phyloP scores from a whole-genome alignment of 1,284 basidiomycete species.

The Cystobasidium sp. region DNA sequence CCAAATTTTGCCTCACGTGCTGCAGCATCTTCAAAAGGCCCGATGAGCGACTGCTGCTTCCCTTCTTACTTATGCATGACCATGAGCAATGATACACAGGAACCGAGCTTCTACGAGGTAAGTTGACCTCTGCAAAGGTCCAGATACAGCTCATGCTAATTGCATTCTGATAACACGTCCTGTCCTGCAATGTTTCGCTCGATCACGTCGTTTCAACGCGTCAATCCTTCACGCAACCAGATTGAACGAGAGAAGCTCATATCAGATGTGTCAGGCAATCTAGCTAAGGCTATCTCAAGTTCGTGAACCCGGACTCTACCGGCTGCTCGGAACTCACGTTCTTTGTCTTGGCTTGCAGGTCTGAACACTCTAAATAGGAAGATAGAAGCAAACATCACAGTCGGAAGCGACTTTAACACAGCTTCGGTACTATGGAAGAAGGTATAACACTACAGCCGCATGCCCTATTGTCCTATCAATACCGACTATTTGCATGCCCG shows the following conservation, averaged over 20 bases:
- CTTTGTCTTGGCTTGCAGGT: not conserved
- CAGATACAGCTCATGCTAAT: too few relatives aligned
- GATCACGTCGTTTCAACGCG: not conserved
- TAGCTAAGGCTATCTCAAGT: slow-evolving; percentile 23
- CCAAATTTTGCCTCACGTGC: too few relatives aligned
- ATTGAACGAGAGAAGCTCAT: slow-evolving; percentile 37
- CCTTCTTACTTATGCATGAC: not conserved
- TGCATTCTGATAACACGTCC: not conserved
- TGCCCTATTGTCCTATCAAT: not conserved
- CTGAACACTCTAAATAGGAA: slow-evolving; percentile 40
- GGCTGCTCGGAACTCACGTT: slow-evolving; percentile 7
- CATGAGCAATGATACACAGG: slow-evolving; percentile 7
- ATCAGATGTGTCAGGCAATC: slow-evolving; percentile 25
- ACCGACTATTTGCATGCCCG: not conserved
- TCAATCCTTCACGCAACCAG: not conserved
- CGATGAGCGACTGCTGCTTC: not conserved
- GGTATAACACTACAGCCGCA: not conserved
- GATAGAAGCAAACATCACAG: slow-evolving; percentile 37
- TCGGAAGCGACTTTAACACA: slow-evolving; percentile 37
- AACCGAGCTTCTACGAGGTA: slow-evolving; percentile 21
- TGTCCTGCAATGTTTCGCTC: slow-evolving; percentile 2
- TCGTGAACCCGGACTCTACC: not conserved
- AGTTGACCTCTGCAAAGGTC: not conserved
- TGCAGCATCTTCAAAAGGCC: not conserved
- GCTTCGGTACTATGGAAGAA: slow-evolving; percentile 38